These are phyloP conservation scores for Wickerhamiella kurtzmanii DNA, from an alignment of 805 yeast genomes.

Conservation along the genomic window DNA sequence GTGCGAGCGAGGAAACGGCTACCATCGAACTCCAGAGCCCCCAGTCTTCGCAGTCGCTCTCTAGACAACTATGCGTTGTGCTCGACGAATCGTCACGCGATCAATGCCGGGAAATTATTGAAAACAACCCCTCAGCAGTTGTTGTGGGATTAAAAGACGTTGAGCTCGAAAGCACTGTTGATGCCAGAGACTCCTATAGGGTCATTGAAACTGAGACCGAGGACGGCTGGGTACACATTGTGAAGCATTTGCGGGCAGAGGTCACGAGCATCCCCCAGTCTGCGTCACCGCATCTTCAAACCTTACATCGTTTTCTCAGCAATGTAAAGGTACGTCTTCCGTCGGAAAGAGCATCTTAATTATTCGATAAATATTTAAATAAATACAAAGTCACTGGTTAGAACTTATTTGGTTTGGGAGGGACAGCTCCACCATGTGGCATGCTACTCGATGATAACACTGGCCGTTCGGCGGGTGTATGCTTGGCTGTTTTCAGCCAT, in stretches of 20 bases:
- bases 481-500: conserved; percentile 12
- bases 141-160: conserved; percentile 12
- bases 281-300: background rate
- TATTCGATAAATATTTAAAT: background rate
- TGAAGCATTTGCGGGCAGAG: conserved; percentile 37
- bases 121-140: background rate
- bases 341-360: background rate
- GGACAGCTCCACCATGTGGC: background rate
- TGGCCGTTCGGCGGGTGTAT: background rate
- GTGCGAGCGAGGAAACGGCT: background rate
- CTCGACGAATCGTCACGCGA: background rate
- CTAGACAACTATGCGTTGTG: background rate
- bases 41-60: background rate
- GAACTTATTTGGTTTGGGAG: background rate
- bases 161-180: conserved; percentile 14
- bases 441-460: background rate
- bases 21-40: background rate
- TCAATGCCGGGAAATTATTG: background rate
- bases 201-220: conserved; percentile 36
- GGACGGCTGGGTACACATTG: conserved; percentile 41
- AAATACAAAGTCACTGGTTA: background rate
- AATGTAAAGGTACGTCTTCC: background rate
- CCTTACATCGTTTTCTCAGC: background rate
- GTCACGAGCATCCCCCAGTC: background rate
- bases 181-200: conserved; percentile 19